Base-by-base conservation (phyloP, 2,329 filamentous ascomycete genomes). In the Xylariaceae sp. region DNA sequence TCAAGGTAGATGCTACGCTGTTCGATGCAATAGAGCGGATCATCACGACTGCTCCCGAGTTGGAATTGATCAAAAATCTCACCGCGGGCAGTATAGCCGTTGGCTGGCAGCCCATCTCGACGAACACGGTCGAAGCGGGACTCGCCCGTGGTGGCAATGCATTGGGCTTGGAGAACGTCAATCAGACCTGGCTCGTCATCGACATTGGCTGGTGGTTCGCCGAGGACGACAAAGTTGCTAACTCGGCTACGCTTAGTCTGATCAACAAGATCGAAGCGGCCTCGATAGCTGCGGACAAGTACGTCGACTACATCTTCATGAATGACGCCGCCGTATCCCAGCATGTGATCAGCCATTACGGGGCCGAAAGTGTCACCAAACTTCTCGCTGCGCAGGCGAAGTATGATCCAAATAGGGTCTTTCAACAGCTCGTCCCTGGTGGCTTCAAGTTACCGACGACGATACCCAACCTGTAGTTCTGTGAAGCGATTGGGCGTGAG, bases 81-180 rank as follows among this genome's bases (percentile, higher is more conserved):
- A 58, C 55, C 31, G 58, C 57, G 30, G 63, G 59, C 36, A 62
- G 62, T 30, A 45, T 67, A 19, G 63, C 60, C 19, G 60, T 68
- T 33, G 61, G 60, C 39, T 58, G 58, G 52, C 64, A 68, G 45
- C 63, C 64, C 5, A 66, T 68, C 45, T 62, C 61, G 7, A 54
- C 54, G n/a, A 66, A 52, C 47, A 57, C 56, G 14, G 55, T 64
- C 9, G 47, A 52, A 17, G 62, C 62, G 22, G 62, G 62, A 41
- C 47, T 53, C 31, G 52, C 42, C 5, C 54, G 50, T 18, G 62
- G 62, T 27, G 66, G 63, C 30, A 66, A 68, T 51, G 59, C 63
- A 1, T 53, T 67, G 17, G 64, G 63, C 4, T 52, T 68, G 12
- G 52, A 63, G 27, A 45, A 52, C 14, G 57, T 53, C 45, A 59